These are phyloP conservation scores for Hericium rajendrae DNA, from an alignment of 768 basidiomycete genomes.

Conservation along the genomic window DNA sequence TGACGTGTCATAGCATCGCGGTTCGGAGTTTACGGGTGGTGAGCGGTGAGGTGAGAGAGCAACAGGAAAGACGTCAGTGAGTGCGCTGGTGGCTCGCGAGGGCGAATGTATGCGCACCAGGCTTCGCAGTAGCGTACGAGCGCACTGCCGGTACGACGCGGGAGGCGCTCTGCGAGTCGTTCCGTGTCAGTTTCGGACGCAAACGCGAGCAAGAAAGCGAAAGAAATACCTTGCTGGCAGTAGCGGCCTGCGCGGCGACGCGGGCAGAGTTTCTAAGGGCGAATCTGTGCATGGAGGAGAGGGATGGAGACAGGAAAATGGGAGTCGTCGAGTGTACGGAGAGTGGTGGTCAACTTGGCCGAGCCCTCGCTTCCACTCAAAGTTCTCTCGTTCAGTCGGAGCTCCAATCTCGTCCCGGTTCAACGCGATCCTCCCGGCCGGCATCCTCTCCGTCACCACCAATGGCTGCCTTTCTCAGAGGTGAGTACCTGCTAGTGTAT, in stretches of 20 bases:
- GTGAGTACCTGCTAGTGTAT: constrained; percentile 1
- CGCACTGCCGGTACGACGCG: constrained; percentile 49
- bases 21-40: constrained; percentile 13
- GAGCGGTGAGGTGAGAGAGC: constrained; percentile 1
- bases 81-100: constrained; percentile 2
- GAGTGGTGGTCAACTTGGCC: constrained; percentile 28
- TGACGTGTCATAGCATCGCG: constrained; percentile 29
- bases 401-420: constrained; percentile 4
- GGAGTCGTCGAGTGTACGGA: constrained; percentile 21
- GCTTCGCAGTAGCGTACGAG: constrained; percentile 96
- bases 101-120: constrained; percentile 50
- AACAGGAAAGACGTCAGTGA: constrained; percentile 7
- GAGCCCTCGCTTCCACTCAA: constrained; percentile 8
- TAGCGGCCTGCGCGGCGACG: constrained; percentile 60
- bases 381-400: constrained; percentile 11
- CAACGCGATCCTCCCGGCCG: constrained; percentile 1
- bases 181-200: constrained; percentile 5
- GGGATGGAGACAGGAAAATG: constrained; percentile 25
- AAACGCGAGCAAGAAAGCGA: constrained; percentile 12
- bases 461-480: constrained; percentile 7
- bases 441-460: background rate
- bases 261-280: constrained; percentile 79
- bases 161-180: constrained; percentile 25
- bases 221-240: constrained; percentile 44
- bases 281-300: constrained; percentile 67